A percentile compares a stretch with the other conserved stretches of the same genome.
phyloP scores from a whole-genome alignment of 2,329 filamentous ascomycete genomes.

The Penicillium sclerotigenum region DNA sequence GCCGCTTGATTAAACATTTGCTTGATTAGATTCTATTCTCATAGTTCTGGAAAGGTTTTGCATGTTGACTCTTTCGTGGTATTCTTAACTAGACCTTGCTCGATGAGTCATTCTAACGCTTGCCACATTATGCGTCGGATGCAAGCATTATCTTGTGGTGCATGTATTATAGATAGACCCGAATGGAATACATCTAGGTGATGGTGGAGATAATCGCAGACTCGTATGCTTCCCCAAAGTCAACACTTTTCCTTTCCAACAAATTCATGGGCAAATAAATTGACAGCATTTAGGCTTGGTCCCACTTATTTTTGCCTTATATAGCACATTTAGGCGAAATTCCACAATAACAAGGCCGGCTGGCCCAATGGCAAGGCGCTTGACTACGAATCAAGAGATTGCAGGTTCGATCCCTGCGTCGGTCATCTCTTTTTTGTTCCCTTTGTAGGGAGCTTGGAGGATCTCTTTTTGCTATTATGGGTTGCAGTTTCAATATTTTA shows the following conservation, averaged over 20 bases:
- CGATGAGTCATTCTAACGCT: background rate
- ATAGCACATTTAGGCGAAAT: accelerated
- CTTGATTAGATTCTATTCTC: background rate
- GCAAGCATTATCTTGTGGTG: background rate
- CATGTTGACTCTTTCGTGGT: background rate
- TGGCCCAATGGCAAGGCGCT: slow-evolving; percentile 52
- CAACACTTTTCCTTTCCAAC: background rate
- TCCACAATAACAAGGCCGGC: slow-evolving; percentile 21
- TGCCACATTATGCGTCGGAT: background rate
- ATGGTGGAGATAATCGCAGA: background rate
- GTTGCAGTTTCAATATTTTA: background rate
- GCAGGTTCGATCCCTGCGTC: slow-evolving; percentile 47
- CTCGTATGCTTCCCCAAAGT: background rate
- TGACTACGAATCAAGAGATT: slow-evolving; percentile 54
- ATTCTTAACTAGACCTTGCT: background rate
- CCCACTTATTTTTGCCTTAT: background rate
- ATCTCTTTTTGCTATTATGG: background rate
- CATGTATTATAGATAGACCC: background rate
- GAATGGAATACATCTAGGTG: background rate
- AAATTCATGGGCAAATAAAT: background rate
- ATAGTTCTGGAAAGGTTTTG: background rate
- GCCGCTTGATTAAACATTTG: background rate
- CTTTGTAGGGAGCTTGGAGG: background rate
- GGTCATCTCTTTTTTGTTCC: slow-evolving; percentile 28
- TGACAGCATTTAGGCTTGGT: background rate